These are phyloP conservation scores for Apocynum venetum DNA, from an alignment of 257 asterid genomes.

Conservation along the genomic window DNA sequence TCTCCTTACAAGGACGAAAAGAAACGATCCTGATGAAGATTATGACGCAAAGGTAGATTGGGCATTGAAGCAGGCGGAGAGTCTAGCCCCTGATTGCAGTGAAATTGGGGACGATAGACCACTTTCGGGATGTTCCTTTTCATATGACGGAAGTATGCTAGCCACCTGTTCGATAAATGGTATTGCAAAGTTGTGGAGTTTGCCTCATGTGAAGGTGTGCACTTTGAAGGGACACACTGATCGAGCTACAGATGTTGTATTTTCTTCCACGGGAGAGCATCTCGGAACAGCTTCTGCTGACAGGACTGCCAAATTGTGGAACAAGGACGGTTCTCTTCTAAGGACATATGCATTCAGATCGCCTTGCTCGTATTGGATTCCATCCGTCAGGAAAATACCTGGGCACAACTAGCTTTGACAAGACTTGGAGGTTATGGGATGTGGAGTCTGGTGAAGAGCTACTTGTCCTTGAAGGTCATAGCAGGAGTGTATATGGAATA, in stretches of 20 bases:
- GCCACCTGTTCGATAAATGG: conserved; percentile 95
- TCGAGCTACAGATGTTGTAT: conserved; percentile 86
- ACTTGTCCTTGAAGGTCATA: conserved; percentile 97
- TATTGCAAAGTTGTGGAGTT: conserved; percentile 72
- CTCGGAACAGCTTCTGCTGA: conserved; percentile 96
- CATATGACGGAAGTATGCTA: conserved; percentile 77
- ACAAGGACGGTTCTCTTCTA: conserved; percentile 56
- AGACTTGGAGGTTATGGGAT: conserved; percentile 97
- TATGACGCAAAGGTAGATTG: conserved; percentile 88
- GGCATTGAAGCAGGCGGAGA: conserved; percentile 71
- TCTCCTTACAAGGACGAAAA: conserved; percentile 72
- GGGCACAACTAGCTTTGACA: conserved; percentile 91
- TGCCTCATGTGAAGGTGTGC: conserved; percentile 66
- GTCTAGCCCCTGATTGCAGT: conserved; percentile 57
- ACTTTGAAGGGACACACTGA: conserved; percentile 86
- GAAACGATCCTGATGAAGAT: conserved; percentile 96
- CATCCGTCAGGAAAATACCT: conserved; percentile 91
- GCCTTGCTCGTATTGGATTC: conserved; percentile 86
- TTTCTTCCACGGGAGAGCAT: conserved; percentile 60
- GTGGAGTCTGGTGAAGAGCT: conserved; percentile 92
- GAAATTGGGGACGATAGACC: conserved; percentile 95
- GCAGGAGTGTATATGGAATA: conserved; percentile 89
- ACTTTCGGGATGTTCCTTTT: conserved; percentile 83
- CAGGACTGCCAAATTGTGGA: conserved; percentile 81
- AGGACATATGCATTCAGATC: conserved; percentile 83